phyloP scores from a whole-genome alignment of 495 filamentous ascomycete genomes.

The Choiromyces venosus region DNA sequence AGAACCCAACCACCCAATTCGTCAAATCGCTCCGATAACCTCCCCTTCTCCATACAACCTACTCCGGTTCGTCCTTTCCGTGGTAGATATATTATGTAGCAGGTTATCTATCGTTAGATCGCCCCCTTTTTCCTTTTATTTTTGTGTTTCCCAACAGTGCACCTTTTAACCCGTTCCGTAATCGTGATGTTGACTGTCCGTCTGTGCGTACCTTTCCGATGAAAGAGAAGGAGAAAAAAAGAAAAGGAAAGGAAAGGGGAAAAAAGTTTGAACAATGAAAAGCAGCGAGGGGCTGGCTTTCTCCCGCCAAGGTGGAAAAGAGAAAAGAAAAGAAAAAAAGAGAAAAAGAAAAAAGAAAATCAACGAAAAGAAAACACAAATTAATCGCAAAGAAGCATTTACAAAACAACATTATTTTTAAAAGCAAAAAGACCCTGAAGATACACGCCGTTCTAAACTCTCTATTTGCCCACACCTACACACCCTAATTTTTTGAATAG shows the following conservation, averaged over 20 bases:
- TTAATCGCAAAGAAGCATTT: slow-evolving; percentile 30
- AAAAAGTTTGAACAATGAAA: slow-evolving; percentile 30
- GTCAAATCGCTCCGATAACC: neutral
- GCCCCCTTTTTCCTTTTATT: neutral
- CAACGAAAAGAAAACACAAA: slow-evolving; percentile 23
- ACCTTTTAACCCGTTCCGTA: slow-evolving; percentile 43
- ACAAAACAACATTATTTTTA: slow-evolving; percentile 37
- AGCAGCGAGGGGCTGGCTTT: slow-evolving; percentile 11
- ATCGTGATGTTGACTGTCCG: slow-evolving; percentile 15
- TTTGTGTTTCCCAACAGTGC: neutral
- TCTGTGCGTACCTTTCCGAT: neutral
- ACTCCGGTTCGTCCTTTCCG: neutral
- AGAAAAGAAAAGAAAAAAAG: slow-evolving; percentile 19
- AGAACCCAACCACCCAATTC: neutral
- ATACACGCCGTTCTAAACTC: slow-evolving; percentile 40
- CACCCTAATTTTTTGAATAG: slow-evolving; percentile 25
- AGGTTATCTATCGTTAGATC: neutral
- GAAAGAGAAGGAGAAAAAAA: neutral
- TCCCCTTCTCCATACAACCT: neutral
- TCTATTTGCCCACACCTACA: slow-evolving; percentile 36
- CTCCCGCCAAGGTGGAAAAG: slow-evolving; percentile 24
- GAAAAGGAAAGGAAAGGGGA: slow-evolving; percentile 45
- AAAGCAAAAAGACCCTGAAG: slow-evolving; percentile 14
- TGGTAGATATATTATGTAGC: neutral
- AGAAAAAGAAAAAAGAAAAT: slow-evolving; percentile 20